Base-by-base conservation (phyloP, 106 monocot species). In the Dioscorea dumetorum region DNA sequence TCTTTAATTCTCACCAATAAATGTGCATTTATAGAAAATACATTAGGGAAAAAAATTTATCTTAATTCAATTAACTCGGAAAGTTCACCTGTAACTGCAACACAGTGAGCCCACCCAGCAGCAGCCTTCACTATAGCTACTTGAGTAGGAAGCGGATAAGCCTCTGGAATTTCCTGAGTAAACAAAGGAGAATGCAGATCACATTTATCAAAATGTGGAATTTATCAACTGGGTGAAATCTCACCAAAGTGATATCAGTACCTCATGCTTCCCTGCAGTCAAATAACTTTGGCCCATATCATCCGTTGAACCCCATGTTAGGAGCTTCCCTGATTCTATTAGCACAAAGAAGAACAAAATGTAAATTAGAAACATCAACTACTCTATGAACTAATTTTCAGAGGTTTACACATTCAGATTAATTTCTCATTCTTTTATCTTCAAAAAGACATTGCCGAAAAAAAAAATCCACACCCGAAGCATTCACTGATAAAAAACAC, bases 91-190 rank as follows among this genome's bases (percentile, higher is more conserved):
- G 99, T 90, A 32, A 83, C 69, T 41, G 93, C 86, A 67, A 72
- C 81, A 78, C 99, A 99, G 62, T 99, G 99, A 67, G 99, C 89
- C 99, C 93, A 99, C 50, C 99, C 99, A 71, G 92, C 92, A 67
- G 86, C 89, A 48, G 93, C 99, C 22, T 80, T 81, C 32, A 93
- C 77, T 49, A 99, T 74, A 15, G 73, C 16, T 18, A 33, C 73
- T 66, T 84, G 92, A 67, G 50, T 84, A 33, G 84, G 91, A 61
- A 93, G 87, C 69, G 90, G 84, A 81, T 93, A 99, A 31, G 84
- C 70, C 48, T 90, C 92, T 59, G 99, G 99, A 52, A 65, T 87
- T 67, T 99, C 92, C 99, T 99, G 79, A 59, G n/a, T 59, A 22
- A 53, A n/a, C 8, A 51, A 6, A 23, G 51, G 32, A 3, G 12